Conservation (phyloP, 2,329 filamentous ascomycete species). For the Helicocarpus griseus region DNA sequence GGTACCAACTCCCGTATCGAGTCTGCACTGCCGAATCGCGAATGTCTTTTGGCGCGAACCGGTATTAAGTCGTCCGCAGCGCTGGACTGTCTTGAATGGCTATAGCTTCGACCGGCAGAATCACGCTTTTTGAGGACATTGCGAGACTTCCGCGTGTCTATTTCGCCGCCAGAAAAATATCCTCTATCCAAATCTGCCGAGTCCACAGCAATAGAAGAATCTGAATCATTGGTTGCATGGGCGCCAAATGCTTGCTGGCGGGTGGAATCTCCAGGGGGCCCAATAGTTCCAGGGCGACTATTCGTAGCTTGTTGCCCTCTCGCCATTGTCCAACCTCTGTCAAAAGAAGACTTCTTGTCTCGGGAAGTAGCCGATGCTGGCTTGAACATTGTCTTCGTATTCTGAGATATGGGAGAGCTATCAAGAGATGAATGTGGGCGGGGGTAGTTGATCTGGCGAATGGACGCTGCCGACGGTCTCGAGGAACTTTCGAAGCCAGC, state of each 20-base stretch:
- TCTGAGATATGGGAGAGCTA: slow-evolving; percentile 39
- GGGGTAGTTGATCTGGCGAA: slow-evolving; percentile 73
- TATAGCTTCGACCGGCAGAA: slow-evolving; percentile 29
- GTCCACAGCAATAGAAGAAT: slow-evolving; percentile 24
- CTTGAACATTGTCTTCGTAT: slow-evolving; percentile 12
- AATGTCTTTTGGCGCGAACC: slow-evolving; percentile 60
- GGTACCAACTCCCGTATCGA: slow-evolving; percentile 52
- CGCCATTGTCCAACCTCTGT: slow-evolving; percentile 49
- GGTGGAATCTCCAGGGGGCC: slow-evolving; percentile 16
- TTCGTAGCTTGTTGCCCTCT: slow-evolving; percentile 24
- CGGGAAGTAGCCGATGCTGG: slow-evolving; percentile 31
- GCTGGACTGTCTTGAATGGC: slow-evolving; percentile 63
- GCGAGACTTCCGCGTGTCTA: slow-evolving; percentile 59
- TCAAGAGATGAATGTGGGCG: slow-evolving; percentile 83
- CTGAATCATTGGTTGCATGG: slow-evolving; percentile 19
- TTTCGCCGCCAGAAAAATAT: slow-evolving; percentile 86
- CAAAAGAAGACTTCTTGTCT: slow-evolving; percentile 49
- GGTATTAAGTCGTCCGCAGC: slow-evolving; percentile 65
- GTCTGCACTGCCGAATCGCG: slow-evolving; percentile 68
- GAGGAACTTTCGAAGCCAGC: slow-evolving; percentile 33
- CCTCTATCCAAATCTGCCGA: slow-evolving; percentile 65
- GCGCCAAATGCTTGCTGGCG: slow-evolving; percentile 14
- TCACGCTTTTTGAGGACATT: slow-evolving; percentile 72
- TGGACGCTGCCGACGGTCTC: slow-evolving; percentile 68
- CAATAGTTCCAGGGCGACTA: slow-evolving; percentile 24